Base-by-base conservation (phyloP, 2,329 filamentous ascomycete genomes). In the Trichoderma oligosporum region DNA sequence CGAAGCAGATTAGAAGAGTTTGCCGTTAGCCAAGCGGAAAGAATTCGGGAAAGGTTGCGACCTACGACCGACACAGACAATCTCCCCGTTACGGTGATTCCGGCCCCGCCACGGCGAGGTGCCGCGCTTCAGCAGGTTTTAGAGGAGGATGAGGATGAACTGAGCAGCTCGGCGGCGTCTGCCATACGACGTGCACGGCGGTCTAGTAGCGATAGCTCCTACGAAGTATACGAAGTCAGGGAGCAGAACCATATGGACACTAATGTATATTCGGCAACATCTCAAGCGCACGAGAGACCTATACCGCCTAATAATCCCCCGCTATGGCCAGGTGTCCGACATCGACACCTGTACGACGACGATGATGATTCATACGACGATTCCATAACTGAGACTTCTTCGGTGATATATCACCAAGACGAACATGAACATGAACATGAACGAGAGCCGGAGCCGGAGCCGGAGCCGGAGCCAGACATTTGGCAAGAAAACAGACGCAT, bases 61-160 rank as follows among this genome's bases (percentile, higher is more conserved):
- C 78, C 82, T 8, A 78, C 77, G 0, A 75, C 78, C 0, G 78
- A 82, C 62, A 82, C 78, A 2, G 79, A 80, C 18, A 78, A 76
- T 59, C 70, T 86, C 16, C 82, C 83, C 1, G 77, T 83, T 1
- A 82, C 76, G 16, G 78, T 85, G 7, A 85, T 87, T 12, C 83
- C 84, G 2, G 82, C 84, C 1, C 84, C 84, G 16, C 76, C 78
- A 33, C 76, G 84, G n/a, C 74, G 77, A 57, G 82, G 82, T 4
- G 77, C 79, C 0, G 79, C 81, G 45, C 67, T 85, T 4, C 78
- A 79, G n/a, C 76, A 79, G 54, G 73, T 85, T 7, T 68, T 83
- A 2, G 80, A 83, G 58, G 82, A 85, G 59, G 80, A 83, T 57
- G 52, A 39, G 6, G 54, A 76, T 69, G 29, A 48, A 27, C 9